Evolutionary conservation across 208 protist genomes (phyloP).

Genomic region (Trypanosoma avium): DNA sequence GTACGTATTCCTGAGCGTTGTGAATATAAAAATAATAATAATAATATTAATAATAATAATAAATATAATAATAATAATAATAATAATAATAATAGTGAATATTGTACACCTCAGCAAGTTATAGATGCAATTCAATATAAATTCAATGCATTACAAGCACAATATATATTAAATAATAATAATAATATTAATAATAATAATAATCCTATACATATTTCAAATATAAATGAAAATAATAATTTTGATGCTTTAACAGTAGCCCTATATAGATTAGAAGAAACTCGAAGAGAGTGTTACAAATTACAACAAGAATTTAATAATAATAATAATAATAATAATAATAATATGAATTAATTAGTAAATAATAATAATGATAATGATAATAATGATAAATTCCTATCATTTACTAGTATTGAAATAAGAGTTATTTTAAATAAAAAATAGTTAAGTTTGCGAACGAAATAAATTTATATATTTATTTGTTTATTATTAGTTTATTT

Average conservation of each 20-base stretch:
- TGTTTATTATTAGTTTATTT: too few relatives aligned
- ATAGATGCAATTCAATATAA: background rate
- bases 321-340: slow-evolving; percentile 39
- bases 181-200: too few relatives aligned
- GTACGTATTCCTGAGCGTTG: slow-evolving; percentile 4
- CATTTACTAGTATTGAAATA: too few relatives aligned
- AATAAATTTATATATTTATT: too few relatives aligned
- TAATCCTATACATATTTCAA: too few relatives aligned
- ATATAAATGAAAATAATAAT: background rate
- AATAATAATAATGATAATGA: background rate
- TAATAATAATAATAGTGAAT: background rate
- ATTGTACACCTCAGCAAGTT: slow-evolving; percentile 4
- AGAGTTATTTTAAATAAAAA: too few relatives aligned
- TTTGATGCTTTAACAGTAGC: slow-evolving; percentile 16
- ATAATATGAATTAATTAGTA: slow-evolving; percentile 41
- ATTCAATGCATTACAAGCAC: background rate
- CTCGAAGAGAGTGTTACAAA: slow-evolving; percentile 8
- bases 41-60: background rate
- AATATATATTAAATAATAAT: background rate
- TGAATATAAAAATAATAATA: background rate
- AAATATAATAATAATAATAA: background rate
- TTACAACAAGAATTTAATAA: background rate
- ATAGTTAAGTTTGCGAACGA: too few relatives aligned
- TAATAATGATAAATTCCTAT: background rate
- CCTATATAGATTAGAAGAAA: slow-evolving; percentile 14